A percentile compares a stretch with the other conserved stretches of the same genome.
Conservation (phyloP, 495 filamentous ascomycete genomes). For the Stereocaulon alpinum region DNA sequence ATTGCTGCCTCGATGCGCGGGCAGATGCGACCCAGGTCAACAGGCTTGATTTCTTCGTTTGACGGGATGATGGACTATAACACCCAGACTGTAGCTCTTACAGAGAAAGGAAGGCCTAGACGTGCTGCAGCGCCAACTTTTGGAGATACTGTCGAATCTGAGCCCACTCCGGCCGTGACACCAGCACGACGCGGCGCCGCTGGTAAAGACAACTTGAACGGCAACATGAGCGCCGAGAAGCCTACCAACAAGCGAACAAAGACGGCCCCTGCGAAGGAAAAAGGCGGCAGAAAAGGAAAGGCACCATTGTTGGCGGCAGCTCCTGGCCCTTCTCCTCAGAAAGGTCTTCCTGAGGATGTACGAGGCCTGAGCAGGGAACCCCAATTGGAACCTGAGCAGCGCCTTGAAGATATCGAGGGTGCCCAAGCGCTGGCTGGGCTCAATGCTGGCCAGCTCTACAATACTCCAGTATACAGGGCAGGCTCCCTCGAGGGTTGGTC, state of each 20-base stretch:
- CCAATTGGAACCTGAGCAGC: constrained; percentile 16
- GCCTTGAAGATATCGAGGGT: constrained; percentile 20
- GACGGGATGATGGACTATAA: constrained; percentile 44
- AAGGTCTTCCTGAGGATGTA: constrained; percentile 14
- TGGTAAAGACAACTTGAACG: constrained; percentile 30
- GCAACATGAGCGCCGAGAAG: constrained; percentile 47
- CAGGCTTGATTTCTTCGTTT: constrained; percentile 65
- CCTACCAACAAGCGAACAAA: constrained; percentile 39
- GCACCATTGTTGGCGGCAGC: constrained; percentile 24
- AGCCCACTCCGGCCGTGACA: constrained; percentile 32
- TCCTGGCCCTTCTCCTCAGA: constrained; percentile 25
- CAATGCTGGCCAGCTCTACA: constrained; percentile 8
- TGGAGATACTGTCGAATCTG: constrained; percentile 49
- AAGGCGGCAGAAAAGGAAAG: constrained; percentile 29
- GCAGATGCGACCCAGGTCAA: constrained; percentile 53
- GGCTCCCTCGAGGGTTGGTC: constrained; percentile 11
- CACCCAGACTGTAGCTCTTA: constrained; percentile 43
- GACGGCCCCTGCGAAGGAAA: constrained; percentile 30
- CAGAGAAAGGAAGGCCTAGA: constrained; percentile 58
- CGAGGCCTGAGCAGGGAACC: constrained; percentile 13
- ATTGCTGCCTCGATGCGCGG: constrained; percentile 33
- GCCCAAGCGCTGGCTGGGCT: constrained; percentile 20
- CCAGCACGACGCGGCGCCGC: constrained; percentile 38
- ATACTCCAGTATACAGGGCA: constrained; percentile 6
- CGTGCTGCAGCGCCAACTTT: constrained; percentile 64